Percentiles rank a stretch among this genome's conserved stretches.
These are phyloP conservation scores for Mucor saturninus DNA, from an alignment of 371 early-diverging fungal genomes.

Conservation along the genomic window DNA sequence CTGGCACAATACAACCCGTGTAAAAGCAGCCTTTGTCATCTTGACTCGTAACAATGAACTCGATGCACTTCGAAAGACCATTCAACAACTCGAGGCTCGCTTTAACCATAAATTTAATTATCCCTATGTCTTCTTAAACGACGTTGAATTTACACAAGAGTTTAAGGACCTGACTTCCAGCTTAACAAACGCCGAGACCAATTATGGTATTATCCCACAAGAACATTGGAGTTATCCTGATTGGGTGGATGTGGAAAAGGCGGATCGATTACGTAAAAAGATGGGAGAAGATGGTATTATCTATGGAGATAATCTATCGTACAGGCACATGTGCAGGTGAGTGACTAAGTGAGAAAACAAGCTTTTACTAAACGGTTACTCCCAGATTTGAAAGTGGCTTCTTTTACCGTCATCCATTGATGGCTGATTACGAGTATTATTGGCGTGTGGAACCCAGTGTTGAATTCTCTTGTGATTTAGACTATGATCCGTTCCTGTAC, in stretches of 20 bases:
- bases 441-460: conserved; percentile 97
- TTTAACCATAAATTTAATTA: conserved; percentile 86
- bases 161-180: conserved; percentile 68
- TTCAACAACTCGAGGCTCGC: conserved; percentile 78
- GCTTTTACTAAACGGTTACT: neutral
- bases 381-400: conserved; percentile 83
- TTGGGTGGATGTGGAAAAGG: conserved; percentile 78
- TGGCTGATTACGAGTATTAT: conserved; percentile 85
- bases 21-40: conserved; percentile 72
- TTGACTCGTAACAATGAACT: conserved; percentile 79
- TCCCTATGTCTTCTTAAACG: conserved; percentile 88
- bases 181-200: conserved; percentile 57
- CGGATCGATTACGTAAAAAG: conserved; percentile 54
- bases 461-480: conserved; percentile 83
- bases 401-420: conserved; percentile 80
- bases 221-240: conserved; percentile 85
- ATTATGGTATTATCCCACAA: conserved; percentile 62
- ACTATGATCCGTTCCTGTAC: conserved; percentile 89
- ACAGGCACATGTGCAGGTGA: conserved; percentile 93
- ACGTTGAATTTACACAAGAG: conserved; percentile 77
- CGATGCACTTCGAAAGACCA: conserved; percentile 63
- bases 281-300: conserved; percentile 74
- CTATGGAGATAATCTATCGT: conserved; percentile 84
- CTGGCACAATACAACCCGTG: conserved; percentile 44
- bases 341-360: neutral